Evolutionary conservation across 179 eudicot species (phyloP).

Genomic region (Spergularia azorica): DNA sequence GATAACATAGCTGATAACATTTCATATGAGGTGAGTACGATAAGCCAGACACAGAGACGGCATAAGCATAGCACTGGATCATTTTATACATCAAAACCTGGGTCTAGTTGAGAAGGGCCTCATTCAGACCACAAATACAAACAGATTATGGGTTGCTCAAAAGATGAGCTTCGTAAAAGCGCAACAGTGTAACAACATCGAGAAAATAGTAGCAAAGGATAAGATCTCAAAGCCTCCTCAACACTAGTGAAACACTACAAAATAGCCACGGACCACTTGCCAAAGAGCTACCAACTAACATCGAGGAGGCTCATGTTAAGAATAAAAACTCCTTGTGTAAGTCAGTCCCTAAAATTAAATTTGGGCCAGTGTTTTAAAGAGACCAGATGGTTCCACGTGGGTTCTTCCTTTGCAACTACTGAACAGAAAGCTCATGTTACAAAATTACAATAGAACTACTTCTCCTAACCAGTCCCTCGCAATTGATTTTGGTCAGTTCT

Average conservation of each 20-base stretch:
- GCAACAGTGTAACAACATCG: not conserved
- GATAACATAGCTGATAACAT: not conserved
- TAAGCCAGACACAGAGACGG: not conserved
- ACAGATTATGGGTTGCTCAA: not conserved
- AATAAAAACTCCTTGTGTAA: no score
- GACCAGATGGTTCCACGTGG: no score
- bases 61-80: not conserved
- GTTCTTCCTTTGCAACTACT: no score
- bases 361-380: no score
- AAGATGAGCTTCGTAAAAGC: not conserved
- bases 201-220: not conserved
- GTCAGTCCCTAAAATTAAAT: no score
- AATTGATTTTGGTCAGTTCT: no score
- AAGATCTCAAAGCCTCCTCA: not conserved
- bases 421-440: no score
- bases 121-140: not conserved
- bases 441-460: no score
- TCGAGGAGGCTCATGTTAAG: not conserved
- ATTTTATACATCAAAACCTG: not conserved
- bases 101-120: not conserved
- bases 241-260: not conserved
- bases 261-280: not conserved
- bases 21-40: not conserved
- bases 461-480: no score
- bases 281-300: not conserved